Conservation (phyloP, 352 stramenopile genomes). For the Nothophytophthora sp. region DNA sequence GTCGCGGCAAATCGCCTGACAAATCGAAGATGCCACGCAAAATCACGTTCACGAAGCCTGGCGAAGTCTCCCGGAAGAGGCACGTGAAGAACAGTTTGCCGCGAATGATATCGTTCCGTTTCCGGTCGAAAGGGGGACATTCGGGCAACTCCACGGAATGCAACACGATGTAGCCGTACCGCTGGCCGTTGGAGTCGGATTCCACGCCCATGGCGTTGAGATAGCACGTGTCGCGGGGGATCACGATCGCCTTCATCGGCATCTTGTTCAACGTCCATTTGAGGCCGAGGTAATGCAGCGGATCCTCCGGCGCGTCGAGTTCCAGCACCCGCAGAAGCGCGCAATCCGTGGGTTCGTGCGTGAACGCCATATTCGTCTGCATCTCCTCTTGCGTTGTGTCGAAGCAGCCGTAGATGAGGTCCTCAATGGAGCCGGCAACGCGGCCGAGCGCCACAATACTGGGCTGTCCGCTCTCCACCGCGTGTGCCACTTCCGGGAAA, state of each 20-base stretch:
- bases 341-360: slow-evolving; percentile 28
- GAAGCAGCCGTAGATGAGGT: slow-evolving; percentile 46
- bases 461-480: slow-evolving; percentile 35
- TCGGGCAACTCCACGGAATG: slow-evolving; percentile 39
- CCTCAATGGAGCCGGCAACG: slow-evolving; percentile 34
- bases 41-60: slow-evolving; percentile 33
- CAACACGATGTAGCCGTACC: slow-evolving; percentile 44
- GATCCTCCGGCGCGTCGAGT: slow-evolving; percentile 23
- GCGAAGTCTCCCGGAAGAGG: slow-evolving; percentile 34
- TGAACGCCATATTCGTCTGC: slow-evolving; percentile 37
- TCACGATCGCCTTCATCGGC: slow-evolving; percentile 14
- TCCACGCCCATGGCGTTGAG: slow-evolving; percentile 42
- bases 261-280: slow-evolving; percentile 44
- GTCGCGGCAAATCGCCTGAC: slow-evolving; percentile 25
- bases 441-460: slow-evolving; percentile 35
- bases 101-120: slow-evolving; percentile 27
- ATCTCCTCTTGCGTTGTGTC: slow-evolving; percentile 34
- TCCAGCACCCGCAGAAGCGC: slow-evolving; percentile 38
- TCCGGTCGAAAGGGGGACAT: slow-evolving; percentile 35
- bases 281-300: slow-evolving; percentile 39
- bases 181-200: slow-evolving; percentile 24
- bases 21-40: slow-evolving; percentile 43
- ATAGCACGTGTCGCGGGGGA: slow-evolving; percentile 40
- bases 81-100: slow-evolving; percentile 35
- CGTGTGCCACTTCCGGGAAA: slow-evolving; percentile 18